A percentile compares a stretch with the other conserved stretches of the same genome.
phyloP scores from a whole-genome alignment of 306 rosid species.

The Senna siamea region DNA sequence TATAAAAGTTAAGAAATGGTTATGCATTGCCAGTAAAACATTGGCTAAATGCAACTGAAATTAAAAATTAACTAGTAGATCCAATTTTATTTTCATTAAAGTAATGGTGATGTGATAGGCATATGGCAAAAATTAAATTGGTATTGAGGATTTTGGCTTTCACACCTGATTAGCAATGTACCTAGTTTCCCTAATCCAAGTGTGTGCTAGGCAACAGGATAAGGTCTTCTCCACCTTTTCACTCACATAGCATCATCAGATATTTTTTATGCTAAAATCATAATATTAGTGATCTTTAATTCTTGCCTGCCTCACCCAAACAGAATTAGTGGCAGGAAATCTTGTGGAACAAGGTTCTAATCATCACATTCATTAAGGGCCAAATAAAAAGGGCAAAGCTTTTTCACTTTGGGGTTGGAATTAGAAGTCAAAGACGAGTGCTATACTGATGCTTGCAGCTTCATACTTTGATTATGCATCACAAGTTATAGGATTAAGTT shows the following conservation, averaged over 20 bases:
- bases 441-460: not conserved
- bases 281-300: not conserved
- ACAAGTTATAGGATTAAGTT: not conserved
- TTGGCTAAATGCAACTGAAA: no score
- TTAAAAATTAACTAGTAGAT: no score
- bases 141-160: no score
- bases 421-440: not conserved
- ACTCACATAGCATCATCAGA: not conserved
- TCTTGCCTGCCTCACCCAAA: conserved; percentile 17
- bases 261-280: not conserved
- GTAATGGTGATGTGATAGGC: no score
- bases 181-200: no score
- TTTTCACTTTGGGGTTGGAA: no score
- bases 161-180: no score
- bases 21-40: no score
- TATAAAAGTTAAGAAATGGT: no score
- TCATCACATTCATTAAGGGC: not conserved
- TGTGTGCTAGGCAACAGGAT: conserved; percentile 1
- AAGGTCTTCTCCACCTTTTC: not conserved
- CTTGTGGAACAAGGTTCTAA: not conserved
- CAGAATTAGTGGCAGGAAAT: not conserved
- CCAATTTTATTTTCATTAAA: no score
- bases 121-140: no score
- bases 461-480: conserved; percentile 9
- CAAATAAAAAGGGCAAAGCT: not conserved